Conservation (phyloP, 306 rosid species). For the Abrus precatorius region DNA sequence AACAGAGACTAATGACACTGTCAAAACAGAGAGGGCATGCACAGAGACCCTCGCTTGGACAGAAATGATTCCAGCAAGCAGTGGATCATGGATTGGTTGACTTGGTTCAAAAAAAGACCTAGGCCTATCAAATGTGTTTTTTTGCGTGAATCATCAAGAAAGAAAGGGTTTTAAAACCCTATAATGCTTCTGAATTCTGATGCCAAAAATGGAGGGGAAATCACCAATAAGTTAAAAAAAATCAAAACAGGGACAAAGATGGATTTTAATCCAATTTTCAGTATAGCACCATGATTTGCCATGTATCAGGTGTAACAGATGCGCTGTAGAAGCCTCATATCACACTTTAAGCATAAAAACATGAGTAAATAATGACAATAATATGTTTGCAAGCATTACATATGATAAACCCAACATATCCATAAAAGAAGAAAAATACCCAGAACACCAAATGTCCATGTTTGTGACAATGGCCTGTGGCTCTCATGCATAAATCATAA, state of each 20-base stretch:
- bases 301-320: neutral
- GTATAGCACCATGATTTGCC: neutral
- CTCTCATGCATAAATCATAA: neutral
- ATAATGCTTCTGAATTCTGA: neutral
- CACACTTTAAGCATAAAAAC: constrained; percentile 16
- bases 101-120: neutral
- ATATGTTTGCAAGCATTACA: too few species aligned
- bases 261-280: neutral
- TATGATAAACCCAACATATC: neutral
- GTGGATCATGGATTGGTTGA: neutral
- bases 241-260: neutral
- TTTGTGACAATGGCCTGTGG: neutral
- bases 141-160: neutral
- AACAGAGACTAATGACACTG: neutral
- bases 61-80: neutral
- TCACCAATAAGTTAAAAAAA: neutral
- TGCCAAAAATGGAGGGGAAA: neutral
- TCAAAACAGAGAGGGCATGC: neutral
- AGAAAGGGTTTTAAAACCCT: neutral
- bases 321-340: neutral
- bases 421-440: neutral
- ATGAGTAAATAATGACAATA: neutral
- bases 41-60: neutral
- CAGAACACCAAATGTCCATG: neutral
- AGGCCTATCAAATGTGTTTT: too few species aligned